Evolutionary conservation across 345 rosid genomes (phyloP), one percentile per base, ranked within the genome.

Genomic region (Linum lewisii): DNA sequence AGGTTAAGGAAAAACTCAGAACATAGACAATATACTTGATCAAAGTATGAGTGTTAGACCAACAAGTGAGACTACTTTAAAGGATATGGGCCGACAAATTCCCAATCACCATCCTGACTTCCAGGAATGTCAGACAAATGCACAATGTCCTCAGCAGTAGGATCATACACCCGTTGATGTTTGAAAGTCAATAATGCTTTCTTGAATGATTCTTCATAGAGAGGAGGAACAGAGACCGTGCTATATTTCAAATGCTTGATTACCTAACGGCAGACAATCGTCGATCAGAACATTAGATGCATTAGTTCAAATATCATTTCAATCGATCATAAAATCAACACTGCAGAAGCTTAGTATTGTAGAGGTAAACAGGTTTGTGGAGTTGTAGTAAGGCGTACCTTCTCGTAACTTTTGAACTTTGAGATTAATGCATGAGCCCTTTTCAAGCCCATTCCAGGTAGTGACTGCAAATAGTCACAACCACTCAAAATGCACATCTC

Each of bases 401-500:
- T 85, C 57, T 84, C 95, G 73, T 85, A 81, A 63, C 78, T 76
- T 79, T 80, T 93, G 77, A 89, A 93, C 72, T 77, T 87, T 51
- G 79, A 74, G 18, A 87, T 73, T 60, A 89, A 87, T 23, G 95
- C 80, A 81, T 89, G 96, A 52, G 99, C 96, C 74, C 92, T 80
- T 82, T 83, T 93, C 52, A 87, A 77, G 44, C 96, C 99, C 95
- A 93, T 85, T 72, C 97, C 99, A 10, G 96, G 80, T 60, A 93
- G 76, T 73, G 97, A 93, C 60, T 72, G 95, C 78, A 87, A 71
- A 72, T 93, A 93, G 71, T 93, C 99, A 72, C 99, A 93, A 47
- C 99, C 99, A 69, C 99, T 93, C 61, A 93, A 76, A 63, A 93
- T 89, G 83, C 99, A 93, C 95, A 87, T 89, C 75, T 93, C 95